A percentile compares a stretch with the other conserved stretches of the same genome.
Conservation (phyloP, 805 yeast genomes). For the Metschnikowia picachoensis region DNA sequence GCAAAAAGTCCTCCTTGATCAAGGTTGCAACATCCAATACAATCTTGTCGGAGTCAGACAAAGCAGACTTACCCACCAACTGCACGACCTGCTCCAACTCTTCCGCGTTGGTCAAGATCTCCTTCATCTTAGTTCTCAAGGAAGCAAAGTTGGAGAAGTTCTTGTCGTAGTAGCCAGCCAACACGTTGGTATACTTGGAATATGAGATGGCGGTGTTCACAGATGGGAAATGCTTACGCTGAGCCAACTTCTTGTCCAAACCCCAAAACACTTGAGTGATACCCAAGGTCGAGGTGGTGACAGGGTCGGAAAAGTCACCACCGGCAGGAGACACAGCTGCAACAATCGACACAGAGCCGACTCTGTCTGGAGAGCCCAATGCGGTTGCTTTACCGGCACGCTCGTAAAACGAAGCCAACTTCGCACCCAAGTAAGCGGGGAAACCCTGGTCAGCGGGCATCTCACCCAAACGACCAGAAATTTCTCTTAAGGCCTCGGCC, state of each 20-base stretch:
- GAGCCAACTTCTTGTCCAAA: constrained; percentile 96
- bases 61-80: constrained; percentile 96
- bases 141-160: constrained; percentile 89
- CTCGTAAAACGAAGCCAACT: constrained; percentile 97
- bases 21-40: constrained; percentile 88
- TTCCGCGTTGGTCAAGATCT: constrained; percentile 94
- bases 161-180: constrained; percentile 78
- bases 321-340: constrained; percentile 99
- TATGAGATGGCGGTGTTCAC: constrained; percentile 94
- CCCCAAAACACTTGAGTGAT: constrained; percentile 99
- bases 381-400: constrained; percentile 98
- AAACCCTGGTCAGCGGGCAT: constrained; percentile 99
- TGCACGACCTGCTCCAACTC: constrained; percentile 99
- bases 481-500: constrained; percentile 99
- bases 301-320: constrained; percentile 99
- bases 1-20: constrained; percentile 96
- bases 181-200: constrained; percentile 89
- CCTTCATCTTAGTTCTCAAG: constrained; percentile 88
- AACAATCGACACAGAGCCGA: constrained; percentile 96
- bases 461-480: constrained; percentile 99
- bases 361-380: constrained; percentile 93
- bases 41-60: constrained; percentile 95
- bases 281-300: constrained; percentile 96
- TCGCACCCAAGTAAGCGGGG: constrained; percentile 99
- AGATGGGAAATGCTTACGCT: constrained; percentile 99